A percentile compares a stretch with the other conserved stretches of the same genome.
These are phyloP conservation scores for Beauveria sp. DNA, from an alignment of 2,329 filamentous ascomycete genomes.

Conservation along the genomic window DNA sequence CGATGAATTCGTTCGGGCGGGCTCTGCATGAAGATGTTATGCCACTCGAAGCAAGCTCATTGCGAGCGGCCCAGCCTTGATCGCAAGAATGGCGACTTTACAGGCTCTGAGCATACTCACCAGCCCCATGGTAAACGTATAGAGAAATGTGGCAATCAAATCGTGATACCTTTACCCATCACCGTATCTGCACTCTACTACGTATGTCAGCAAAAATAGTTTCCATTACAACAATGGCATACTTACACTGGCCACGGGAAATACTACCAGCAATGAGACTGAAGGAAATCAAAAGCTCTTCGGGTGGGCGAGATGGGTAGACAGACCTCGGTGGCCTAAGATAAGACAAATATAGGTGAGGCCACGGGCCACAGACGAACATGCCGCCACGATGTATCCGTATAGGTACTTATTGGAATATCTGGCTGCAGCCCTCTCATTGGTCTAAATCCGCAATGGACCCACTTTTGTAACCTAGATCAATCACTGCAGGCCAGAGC, in stretches of 20 bases:
- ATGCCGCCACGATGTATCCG: too few species aligned
- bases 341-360: constrained; percentile 77
- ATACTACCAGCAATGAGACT: constrained; percentile 81
- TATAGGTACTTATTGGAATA: too few species aligned
- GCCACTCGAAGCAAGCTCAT: constrained; percentile 22
- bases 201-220: constrained; percentile 14
- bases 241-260: constrained; percentile 87
- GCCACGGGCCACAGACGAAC: constrained; percentile 56
- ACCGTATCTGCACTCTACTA: constrained; percentile 66
- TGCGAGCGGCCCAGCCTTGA: constrained; percentile 74
- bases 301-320: constrained; percentile 76
- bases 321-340: constrained; percentile 73
- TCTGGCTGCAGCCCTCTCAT: too few species aligned
- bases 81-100: constrained; percentile 65
- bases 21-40: background rate
- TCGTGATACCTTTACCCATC: constrained; percentile 64
- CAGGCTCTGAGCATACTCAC: constrained; percentile 81
- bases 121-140: constrained; percentile 79
- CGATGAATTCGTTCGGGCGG: background rate
- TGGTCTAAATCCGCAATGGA: too few species aligned
- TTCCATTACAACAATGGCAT: background rate
- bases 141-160: constrained; percentile 87
- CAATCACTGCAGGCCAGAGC: too few species aligned
- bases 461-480: too few species aligned
- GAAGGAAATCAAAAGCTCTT: constrained; percentile 84